Evolutionary conservation across 495 filamentous ascomycete species (phyloP).

Genomic region (Penicillium longicatenatum): DNA sequence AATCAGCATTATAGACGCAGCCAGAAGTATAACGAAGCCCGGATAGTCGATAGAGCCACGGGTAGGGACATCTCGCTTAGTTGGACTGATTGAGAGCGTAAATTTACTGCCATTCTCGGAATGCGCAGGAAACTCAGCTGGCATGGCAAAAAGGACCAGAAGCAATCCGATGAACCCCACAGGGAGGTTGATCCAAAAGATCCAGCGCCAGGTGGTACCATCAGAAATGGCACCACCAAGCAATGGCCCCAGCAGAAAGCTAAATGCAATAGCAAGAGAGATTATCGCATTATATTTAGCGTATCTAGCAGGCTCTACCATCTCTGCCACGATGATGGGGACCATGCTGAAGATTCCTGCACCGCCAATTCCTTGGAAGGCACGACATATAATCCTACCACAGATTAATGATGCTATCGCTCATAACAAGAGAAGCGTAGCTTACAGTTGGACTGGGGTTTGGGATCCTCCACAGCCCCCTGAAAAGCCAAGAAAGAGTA

Average conservation of each 20-base stretch:
- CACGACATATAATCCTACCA: constrained; percentile 36
- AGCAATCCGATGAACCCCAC: constrained; percentile 25
- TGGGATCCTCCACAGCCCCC: constrained; percentile 51
- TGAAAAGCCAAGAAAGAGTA: constrained; percentile 58
- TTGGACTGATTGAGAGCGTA: background rate
- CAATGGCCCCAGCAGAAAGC: constrained; percentile 36
- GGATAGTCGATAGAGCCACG: constrained; percentile 11
- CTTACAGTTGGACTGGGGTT: constrained; percentile 48
- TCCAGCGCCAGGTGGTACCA: constrained; percentile 41
- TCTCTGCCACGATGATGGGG: constrained; percentile 55
- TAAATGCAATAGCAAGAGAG: constrained; percentile 18
- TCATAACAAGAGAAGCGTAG: constrained; percentile 2
- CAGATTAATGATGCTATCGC: too few relatives aligned
- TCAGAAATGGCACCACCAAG: constrained; percentile 42
- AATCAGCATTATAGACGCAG: constrained; percentile 19
- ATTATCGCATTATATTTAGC: constrained; percentile 44
- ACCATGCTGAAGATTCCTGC: constrained; percentile 53
- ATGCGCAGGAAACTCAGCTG: constrained; percentile 10
- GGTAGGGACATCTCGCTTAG: background rate
- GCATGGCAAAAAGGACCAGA: constrained; percentile 9
- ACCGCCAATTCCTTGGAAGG: constrained; percentile 46
- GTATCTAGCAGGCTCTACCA: constrained; percentile 42
- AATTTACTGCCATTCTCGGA: background rate
- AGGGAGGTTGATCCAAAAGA: constrained; percentile 45
- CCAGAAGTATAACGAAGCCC: constrained; percentile 21